These are phyloP conservation scores for Eremothecium coryli DNA, from an alignment of 1,139 yeast genomes.

Conservation along the genomic window DNA sequence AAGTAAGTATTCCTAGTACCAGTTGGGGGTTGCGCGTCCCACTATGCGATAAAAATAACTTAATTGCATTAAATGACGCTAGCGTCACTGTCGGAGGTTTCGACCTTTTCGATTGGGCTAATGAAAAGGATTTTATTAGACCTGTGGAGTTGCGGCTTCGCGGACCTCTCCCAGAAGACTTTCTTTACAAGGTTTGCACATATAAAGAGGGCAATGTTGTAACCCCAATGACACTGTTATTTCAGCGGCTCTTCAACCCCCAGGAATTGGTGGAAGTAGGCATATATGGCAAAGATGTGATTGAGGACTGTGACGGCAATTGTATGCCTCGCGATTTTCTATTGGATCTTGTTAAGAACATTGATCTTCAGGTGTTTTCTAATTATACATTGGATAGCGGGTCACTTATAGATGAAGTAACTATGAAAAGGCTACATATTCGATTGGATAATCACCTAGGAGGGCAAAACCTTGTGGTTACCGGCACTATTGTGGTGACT, in stretches of 20 bases:
- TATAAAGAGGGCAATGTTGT: constrained; percentile 23
- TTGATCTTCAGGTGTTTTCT: constrained; percentile 18
- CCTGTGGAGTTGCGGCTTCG: constrained; percentile 12
- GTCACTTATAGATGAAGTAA: constrained; percentile 27
- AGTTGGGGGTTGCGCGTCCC: constrained; percentile 29
- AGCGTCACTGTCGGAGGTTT: constrained; percentile 7
- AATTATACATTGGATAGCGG: constrained; percentile 18
- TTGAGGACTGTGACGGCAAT: constrained; percentile 5
- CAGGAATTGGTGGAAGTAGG: constrained; percentile 21
- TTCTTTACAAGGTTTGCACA: constrained; percentile 22
- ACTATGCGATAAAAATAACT: constrained; percentile 26
- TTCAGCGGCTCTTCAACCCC: constrained; percentile 27
- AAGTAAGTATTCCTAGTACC: constrained; percentile 23
- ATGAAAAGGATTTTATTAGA: constrained; percentile 11
- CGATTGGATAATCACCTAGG: constrained; percentile 25
- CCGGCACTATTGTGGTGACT: constrained; percentile 29
- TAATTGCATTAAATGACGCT: constrained; percentile 19
- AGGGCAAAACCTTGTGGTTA: constrained; percentile 24
- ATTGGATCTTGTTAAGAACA: constrained; percentile 11
- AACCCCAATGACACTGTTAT: constrained; percentile 31
- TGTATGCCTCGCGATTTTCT: constrained; percentile 8
- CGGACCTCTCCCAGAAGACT: constrained; percentile 22
- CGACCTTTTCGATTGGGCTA: constrained; percentile 13
- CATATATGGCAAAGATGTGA: constrained; percentile 20
- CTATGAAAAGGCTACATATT: constrained; percentile 29